Percentiles rank a stretch among this genome's conserved stretches.
Evolutionary conservation across 495 filamentous ascomycete genomes (phyloP).

Genomic region (Penicillium lagena): DNA sequence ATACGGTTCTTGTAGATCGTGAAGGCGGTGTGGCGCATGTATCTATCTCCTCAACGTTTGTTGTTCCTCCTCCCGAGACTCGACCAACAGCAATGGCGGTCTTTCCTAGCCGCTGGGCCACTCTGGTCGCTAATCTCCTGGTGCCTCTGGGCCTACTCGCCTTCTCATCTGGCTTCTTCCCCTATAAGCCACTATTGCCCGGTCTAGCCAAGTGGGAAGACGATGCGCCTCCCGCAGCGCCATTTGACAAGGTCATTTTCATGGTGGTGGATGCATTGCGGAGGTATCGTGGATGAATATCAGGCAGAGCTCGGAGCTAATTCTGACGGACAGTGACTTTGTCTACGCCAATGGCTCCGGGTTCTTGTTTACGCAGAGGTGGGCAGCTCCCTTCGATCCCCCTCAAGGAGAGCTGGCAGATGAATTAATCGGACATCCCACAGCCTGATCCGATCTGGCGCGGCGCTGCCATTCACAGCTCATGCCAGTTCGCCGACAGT

Average conservation of each 20-base stretch:
- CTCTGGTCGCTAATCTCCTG: constrained; percentile 59
- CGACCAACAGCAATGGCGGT: constrained; percentile 10
- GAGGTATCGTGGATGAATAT: constrained; percentile 49
- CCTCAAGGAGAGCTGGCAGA: neutral
- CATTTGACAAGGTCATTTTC: constrained; percentile 85
- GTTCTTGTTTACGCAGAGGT: constrained; percentile 91
- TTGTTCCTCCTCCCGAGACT: neutral
- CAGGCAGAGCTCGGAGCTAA: too few relatives aligned
- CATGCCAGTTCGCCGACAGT: constrained; percentile 96
- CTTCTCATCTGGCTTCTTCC: constrained; percentile 94
- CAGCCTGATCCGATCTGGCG: constrained; percentile 78
- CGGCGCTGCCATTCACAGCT: constrained; percentile 87
- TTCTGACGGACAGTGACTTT: constrained; percentile 64
- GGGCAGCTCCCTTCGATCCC: constrained; percentile 10
- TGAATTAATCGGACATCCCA: constrained; percentile 1
- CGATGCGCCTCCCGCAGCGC: constrained; percentile 38
- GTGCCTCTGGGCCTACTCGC: constrained; percentile 69
- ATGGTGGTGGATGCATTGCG: constrained; percentile 96
- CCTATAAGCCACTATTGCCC: constrained; percentile 88
- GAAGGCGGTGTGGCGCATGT: constrained; percentile 3
- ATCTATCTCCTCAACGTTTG: too few relatives aligned
- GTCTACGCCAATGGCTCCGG: constrained; percentile 76
- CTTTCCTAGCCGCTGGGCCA: constrained; percentile 15
- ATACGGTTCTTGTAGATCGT: too few relatives aligned
- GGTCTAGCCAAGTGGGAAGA: constrained; percentile 65